phyloP scores from a whole-genome alignment of 2,329 filamentous ascomycete species.

The Cladorrhinum sp. region DNA sequence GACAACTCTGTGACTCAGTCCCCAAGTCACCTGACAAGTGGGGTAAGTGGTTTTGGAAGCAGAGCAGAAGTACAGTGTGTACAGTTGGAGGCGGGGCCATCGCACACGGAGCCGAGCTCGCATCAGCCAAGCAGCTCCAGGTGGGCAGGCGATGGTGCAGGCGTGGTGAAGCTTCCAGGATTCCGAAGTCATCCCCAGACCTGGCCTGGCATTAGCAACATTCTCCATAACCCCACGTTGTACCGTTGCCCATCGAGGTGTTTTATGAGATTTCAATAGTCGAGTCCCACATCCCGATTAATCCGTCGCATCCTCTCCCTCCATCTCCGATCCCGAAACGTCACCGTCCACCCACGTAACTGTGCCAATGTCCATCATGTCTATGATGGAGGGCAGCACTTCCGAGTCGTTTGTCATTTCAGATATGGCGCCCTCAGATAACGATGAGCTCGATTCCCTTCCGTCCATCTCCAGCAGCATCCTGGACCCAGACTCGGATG shows the following conservation, averaged over 20 bases:
- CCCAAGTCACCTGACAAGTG: slow-evolving; percentile 27
- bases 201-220: slow-evolving; percentile 10
- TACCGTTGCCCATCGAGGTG: not conserved
- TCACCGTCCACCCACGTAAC: not conserved
- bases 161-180: not conserved
- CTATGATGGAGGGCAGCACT: slow-evolving; percentile 12
- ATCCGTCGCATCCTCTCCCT: not conserved
- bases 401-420: slow-evolving; percentile 53
- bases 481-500: slow-evolving; percentile 51
- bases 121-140: not conserved
- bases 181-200: not conserved
- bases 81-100: not conserved
- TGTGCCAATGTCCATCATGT: slow-evolving; percentile 11
- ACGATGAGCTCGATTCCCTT: slow-evolving; percentile 61
- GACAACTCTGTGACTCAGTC: slow-evolving; percentile 25
- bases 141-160: not conserved
- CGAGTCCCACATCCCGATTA: not conserved
- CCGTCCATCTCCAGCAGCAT: slow-evolving; percentile 57
- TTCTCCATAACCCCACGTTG: not conserved
- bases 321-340: not conserved
- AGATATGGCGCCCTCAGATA: slow-evolving; percentile 46
- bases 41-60: slow-evolving; percentile 6
- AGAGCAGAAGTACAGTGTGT: not conserved
- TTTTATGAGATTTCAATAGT: not conserved
- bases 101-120: slow-evolving; percentile 5